phyloP scores from a whole-genome alignment of 768 basidiomycete species.

The Auricularia sp. region DNA sequence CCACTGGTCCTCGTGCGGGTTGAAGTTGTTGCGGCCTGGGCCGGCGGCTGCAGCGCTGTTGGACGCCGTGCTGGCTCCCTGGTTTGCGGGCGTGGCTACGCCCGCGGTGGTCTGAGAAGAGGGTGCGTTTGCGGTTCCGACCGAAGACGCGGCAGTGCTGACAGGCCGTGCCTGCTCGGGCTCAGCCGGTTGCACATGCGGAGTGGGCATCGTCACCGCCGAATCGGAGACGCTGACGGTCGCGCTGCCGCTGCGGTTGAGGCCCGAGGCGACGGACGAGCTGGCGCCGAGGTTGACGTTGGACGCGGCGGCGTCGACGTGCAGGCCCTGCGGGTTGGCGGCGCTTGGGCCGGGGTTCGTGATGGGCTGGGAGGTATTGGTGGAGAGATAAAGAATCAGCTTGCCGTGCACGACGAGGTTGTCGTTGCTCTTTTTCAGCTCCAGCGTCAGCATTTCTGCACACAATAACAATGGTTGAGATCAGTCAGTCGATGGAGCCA shows the following conservation, averaged over 20 bases:
- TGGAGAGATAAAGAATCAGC: conserved; percentile 91
- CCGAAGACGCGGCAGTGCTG: conserved; percentile 2
- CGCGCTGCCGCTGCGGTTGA: conserved; percentile 1
- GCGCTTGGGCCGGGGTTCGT: conserved; percentile 74
- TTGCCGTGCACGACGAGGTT: conserved; percentile 97
- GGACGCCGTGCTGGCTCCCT: conserved; percentile 11
- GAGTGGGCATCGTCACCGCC: background rate
- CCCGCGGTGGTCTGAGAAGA: conserved; percentile 9
- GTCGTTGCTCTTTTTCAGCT: conserved; percentile 98
- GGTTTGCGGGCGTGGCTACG: conserved; percentile 13
- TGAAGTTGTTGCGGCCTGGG: conserved; percentile 63
- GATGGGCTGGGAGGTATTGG: conserved; percentile 78
- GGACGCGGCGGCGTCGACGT: background rate
- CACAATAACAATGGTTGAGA: conserved; percentile 7
- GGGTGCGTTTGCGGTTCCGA: conserved; percentile 2
- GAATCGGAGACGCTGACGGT: background rate
- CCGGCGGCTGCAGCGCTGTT: conserved; percentile 19
- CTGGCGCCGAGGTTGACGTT: background rate
- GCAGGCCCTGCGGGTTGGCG: background rate
- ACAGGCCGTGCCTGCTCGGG: background rate
- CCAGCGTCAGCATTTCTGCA: conserved; percentile 90
- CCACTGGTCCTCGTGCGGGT: conserved; percentile 88
- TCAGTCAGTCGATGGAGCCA: background rate
- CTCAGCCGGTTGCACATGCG: background rate
- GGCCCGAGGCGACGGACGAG: background rate